Percentiles rank a stretch among this genome's conserved stretches.
These are phyloP conservation scores for Aurinia saxatilis DNA, from an alignment of 345 rosid genomes.

Conservation along the genomic window DNA sequence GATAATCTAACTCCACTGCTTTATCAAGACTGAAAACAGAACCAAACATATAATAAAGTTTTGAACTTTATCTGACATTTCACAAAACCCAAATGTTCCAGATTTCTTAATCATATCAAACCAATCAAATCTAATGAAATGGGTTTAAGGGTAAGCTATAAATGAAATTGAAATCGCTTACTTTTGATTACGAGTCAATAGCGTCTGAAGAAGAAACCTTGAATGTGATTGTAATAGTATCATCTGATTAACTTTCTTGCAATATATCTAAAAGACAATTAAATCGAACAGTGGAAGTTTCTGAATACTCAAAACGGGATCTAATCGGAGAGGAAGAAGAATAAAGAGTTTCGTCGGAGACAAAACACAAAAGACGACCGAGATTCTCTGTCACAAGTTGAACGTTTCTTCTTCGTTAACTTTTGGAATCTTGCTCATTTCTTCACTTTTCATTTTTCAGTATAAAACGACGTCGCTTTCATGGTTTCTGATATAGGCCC, in stretches of 20 bases:
- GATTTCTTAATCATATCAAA: not conserved
- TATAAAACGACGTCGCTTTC: not conserved
- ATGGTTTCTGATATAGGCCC: not conserved
- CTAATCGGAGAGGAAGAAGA: slow-evolving; percentile 19
- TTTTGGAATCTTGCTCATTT: not conserved
- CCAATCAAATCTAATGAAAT: not conserved
- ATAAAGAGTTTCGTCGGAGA: slow-evolving; percentile 18
- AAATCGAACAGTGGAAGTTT: not conserved
- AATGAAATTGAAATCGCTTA: slow-evolving; percentile 20
- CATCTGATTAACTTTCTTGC: slow-evolving; percentile 37
- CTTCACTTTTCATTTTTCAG: not conserved
- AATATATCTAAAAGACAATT: not conserved
- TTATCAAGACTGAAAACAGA: slow-evolving; percentile 61
- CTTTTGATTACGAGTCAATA: slow-evolving; percentile 71
- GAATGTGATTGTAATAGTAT: slow-evolving; percentile 86
- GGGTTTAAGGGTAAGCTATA: not conserved
- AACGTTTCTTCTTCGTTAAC: slow-evolving; percentile 24
- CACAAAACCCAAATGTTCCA: slow-evolving; percentile 14
- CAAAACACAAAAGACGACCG: slow-evolving; percentile 20
- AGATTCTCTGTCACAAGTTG: slow-evolving; percentile 27
- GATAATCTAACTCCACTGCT: slow-evolving; percentile 82
- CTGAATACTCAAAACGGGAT: not conserved
- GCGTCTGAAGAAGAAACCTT: slow-evolving; percentile 83
- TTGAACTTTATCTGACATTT: not conserved
- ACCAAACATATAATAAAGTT: not conserved